Base-by-base conservation (phyloP, 208 protist genomes). In the Leishmania major region DNA sequence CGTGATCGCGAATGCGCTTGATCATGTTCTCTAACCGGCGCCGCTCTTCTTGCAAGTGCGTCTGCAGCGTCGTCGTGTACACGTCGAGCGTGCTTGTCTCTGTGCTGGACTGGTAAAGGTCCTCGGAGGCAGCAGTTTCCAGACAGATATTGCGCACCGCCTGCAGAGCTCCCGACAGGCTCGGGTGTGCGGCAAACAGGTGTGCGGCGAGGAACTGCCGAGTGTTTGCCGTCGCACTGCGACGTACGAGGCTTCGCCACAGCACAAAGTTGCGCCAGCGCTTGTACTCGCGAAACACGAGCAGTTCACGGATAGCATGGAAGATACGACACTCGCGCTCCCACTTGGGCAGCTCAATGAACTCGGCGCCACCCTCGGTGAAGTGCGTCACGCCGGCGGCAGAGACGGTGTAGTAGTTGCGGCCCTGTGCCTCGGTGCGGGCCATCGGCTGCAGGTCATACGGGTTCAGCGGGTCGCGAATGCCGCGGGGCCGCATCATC, bases 371-470 rank as follows among this genome's bases (percentile, higher is more conserved):
- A 72, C 92, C 90, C 66, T 94, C 87, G 71, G 88, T 91, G 80
- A 98, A 98, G 80, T 99, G 97, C 25, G 98, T 99, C 45, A 99
- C 96, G 80, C 98, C 98, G 0, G 91, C 89, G 1, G 94, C 90
- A 57, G 92, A 97, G 62, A 99, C 89, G 40, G 98, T 99, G 91
- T 98, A 99, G 84, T 99, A 99, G 84, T 93, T 89, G 62, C 70
- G 55, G 2, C 83, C 84, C 70, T 97, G 82, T 74, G 98, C 89
- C 35, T 98, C 91, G 45, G 90, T 92, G 81, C 99, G 97, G 67
- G 95, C 76, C 53, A 99, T 97, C 37, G 98, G 93, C 81, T 97
- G 90, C 66, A 99, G 86, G 78, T 99, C 93, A 88, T 99, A 99
- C 69, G 98, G 97, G 85, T 98, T 98, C 85, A 95, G 96, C 66